Base-by-base conservation (phyloP, 1,284 basidiomycete genomes). In the Apiotrichum brassicae region DNA sequence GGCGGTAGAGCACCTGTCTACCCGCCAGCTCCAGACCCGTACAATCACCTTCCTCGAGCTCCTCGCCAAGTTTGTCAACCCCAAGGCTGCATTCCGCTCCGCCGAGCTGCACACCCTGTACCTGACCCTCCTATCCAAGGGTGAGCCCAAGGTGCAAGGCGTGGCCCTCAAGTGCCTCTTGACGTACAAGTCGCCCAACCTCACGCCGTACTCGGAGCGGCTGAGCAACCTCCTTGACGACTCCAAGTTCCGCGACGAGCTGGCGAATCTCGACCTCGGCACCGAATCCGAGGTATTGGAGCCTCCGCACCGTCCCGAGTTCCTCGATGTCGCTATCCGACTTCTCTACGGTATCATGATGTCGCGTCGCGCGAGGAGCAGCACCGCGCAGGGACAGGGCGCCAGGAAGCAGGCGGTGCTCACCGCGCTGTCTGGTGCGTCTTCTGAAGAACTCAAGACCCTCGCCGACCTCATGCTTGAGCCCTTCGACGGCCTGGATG, bases 401-500 rank as follows among this genome's bases (percentile, higher is more conserved):
- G 86, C 90, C 48, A 78, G 89, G 26, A 87, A 70, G 76, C 82
- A 75, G 24, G 88, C 91, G 2, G 82, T 97, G 12, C 76, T 98
- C 20, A 76, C 81, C 14, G 75, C 85, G 1, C 76, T 97, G 14
- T 81, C 78, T 2, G 82, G 81, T 2, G 91, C 87, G 61, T 77
- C 78, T 0, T 77, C 85, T 30, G 77, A 80, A 7, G 94, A 97
- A 66, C 78, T 97, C 7, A 75, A 76, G 1, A 76, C 89, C 1
- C 76, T 98, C 0, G 82, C 95, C 19, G 84, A 92, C 57, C 77
- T 98, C 44, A 98, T 98, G 91, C 72, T 97, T n/a, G 79, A 79
- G 45, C 85, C 90, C 0, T 80, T 95, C 57, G 76, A 61, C 23
- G 41, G 53, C 24, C 4, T 52, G 23, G 24, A 45, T 11, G 34